These are phyloP conservation scores for Mycena vulgaris DNA, from an alignment of 768 basidiomycete species.

Conservation along the genomic window DNA sequence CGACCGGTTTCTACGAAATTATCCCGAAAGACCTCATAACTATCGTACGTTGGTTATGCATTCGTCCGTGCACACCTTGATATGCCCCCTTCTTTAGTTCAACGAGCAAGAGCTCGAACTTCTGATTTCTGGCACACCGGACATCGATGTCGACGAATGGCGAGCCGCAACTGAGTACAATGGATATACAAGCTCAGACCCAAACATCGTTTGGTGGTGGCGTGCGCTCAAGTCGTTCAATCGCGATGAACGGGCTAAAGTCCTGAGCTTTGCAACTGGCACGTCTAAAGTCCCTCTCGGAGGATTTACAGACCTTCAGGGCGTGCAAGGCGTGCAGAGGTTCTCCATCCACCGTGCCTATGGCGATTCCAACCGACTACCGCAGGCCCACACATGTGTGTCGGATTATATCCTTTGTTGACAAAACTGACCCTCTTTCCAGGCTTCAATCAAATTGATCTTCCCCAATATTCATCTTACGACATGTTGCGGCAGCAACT, in stretches of 20 bases:
- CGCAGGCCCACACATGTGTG: conserved; percentile 93
- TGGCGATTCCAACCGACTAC: conserved; percentile 86
- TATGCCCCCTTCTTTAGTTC: conserved; percentile 67
- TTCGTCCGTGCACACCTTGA: conserved; percentile 3
- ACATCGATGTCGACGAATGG: conserved; percentile 99
- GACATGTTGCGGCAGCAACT: conserved; percentile 96
- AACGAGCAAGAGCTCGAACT: conserved; percentile 96
- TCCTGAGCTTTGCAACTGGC: conserved; percentile 96
- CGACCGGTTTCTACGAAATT: conserved; percentile 96
- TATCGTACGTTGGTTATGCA: conserved; percentile 72
- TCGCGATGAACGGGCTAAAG: conserved; percentile 96
- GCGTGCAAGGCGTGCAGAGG: conserved; percentile 93
- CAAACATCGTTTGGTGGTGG: conserved; percentile 99
- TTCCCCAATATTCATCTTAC: conserved; percentile 96
- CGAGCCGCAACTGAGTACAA: conserved; percentile 93
- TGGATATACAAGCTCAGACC: conserved; percentile 89
- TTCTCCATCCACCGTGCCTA: conserved; percentile 98
- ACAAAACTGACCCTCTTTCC: conserved; percentile 32
- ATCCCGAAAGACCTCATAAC: conserved; percentile 96
- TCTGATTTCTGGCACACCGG: conserved; percentile 97
- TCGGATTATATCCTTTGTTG: conserved; percentile 23
- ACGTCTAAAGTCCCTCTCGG: conserved; percentile 94
- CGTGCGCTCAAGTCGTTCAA: conserved; percentile 97
- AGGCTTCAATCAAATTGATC: conserved; percentile 96
- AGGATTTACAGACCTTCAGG: conserved; percentile 96